Conservation (phyloP, 441 rosid species). For the Cnidoscolus chayamansa region DNA sequence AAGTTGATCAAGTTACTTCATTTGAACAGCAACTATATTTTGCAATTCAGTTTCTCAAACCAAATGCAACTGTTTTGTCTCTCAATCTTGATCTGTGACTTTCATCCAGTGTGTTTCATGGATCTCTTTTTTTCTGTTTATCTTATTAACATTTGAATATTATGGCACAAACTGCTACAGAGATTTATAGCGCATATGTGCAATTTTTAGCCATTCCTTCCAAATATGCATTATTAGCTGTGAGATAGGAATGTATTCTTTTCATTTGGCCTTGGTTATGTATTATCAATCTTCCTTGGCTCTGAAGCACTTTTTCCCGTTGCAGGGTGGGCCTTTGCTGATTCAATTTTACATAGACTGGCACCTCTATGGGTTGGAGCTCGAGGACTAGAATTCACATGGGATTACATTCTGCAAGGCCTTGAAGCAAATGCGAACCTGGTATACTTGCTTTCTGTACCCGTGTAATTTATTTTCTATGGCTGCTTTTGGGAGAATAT, state of each 20-base stretch:
- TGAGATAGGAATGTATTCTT: background rate
- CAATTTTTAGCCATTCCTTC: background rate
- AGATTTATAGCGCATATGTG: background rate
- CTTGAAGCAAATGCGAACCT: slow-evolving; percentile 94
- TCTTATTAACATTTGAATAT: background rate
- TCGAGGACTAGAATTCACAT: slow-evolving; percentile 86
- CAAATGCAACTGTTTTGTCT: background rate
- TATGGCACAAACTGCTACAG: background rate
- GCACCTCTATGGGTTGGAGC: slow-evolving; percentile 98
- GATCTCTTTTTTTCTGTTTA: background rate
- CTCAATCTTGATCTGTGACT: background rate
- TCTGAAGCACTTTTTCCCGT: slow-evolving; percentile 11
- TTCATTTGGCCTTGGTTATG: background rate
- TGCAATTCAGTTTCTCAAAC: slow-evolving; percentile 3
- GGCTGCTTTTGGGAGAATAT: background rate
- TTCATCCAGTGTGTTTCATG: background rate
- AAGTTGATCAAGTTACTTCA: slow-evolving; percentile 10
- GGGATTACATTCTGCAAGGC: slow-evolving; percentile 89
- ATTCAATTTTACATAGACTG: slow-evolving; percentile 81
- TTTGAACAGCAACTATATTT: background rate
- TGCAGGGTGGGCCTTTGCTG: slow-evolving; percentile 94
- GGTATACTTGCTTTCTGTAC: slow-evolving; percentile 38
- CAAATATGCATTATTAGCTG: background rate
- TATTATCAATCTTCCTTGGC: background rate
- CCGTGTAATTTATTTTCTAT: background rate